These are phyloP conservation scores for Globisporangium spiculum DNA, from an alignment of 352 stramenopile species.

Conservation along the genomic window DNA sequence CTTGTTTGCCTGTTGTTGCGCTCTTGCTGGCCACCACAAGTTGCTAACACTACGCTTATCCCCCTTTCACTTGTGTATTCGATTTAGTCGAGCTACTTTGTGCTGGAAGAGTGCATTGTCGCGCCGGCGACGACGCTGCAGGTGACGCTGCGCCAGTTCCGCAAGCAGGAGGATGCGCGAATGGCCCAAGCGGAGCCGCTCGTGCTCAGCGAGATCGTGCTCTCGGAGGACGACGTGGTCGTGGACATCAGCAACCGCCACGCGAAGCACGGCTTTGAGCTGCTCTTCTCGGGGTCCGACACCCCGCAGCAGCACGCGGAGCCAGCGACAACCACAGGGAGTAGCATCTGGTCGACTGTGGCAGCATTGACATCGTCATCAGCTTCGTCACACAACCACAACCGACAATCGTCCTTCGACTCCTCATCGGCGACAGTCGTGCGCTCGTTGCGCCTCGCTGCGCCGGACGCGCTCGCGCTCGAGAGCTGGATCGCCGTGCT, in stretches of 20 bases:
- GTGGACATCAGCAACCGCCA: conserved; percentile 45
- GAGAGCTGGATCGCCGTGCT: conserved; percentile 50
- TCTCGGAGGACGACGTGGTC: conserved; percentile 58
- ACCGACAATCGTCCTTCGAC: neutral
- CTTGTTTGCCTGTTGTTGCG: neutral
- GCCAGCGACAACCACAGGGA: conserved; percentile 9
- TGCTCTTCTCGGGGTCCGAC: conserved; percentile 27
- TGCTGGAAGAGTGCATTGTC: conserved; percentile 37
- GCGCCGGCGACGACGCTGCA: conserved; percentile 9
- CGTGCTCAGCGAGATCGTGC: conserved; percentile 37
- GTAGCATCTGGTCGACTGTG: conserved; percentile 11
- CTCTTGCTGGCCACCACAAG: neutral
- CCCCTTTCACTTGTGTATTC: neutral
- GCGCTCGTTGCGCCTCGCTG: conserved; percentile 39
- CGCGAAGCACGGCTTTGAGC: conserved; percentile 50
- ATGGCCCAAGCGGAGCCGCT: conserved; percentile 15
- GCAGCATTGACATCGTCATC: neutral
- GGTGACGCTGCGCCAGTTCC: conserved; percentile 55
- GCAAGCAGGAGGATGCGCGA: conserved; percentile 26
- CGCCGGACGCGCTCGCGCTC: conserved; percentile 28
- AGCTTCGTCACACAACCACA: neutral
- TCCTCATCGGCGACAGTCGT: neutral
- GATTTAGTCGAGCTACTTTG: conserved; percentile 45
- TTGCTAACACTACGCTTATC: neutral
- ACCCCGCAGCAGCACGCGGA: conserved; percentile 3